These are phyloP conservation scores for Tolypocladium paradoxum DNA, from an alignment of 2,329 filamentous ascomycete genomes.

Conservation along the genomic window DNA sequence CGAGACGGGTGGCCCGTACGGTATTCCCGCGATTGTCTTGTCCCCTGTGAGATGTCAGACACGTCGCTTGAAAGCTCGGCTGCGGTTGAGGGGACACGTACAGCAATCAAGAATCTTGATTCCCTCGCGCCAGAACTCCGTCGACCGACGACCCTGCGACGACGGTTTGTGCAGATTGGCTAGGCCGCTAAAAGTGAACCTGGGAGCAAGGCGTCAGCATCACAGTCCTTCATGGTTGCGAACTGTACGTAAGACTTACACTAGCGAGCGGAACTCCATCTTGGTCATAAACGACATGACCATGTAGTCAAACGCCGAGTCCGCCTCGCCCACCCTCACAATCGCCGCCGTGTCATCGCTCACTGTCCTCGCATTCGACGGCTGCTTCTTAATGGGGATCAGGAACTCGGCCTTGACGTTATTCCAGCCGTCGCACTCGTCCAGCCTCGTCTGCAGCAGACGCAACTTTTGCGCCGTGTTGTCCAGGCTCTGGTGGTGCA, in stretches of 20 bases:
- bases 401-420: conserved; percentile 36
- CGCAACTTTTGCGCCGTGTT: conserved; percentile 49
- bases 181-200: conserved; percentile 45
- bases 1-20: conserved; percentile 34
- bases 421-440: conserved; percentile 42
- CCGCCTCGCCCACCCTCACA: conserved; percentile 34
- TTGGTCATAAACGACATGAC: conserved; percentile 52
- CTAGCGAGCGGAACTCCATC: conserved; percentile 43
- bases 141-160: conserved; percentile 20
- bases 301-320: conserved; percentile 40
- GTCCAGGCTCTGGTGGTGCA: conserved; percentile 51
- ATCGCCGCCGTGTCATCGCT: conserved; percentile 47
- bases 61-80: neutral
- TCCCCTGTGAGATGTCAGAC: conserved; percentile 18
- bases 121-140: conserved; percentile 31
- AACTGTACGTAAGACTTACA: conserved; percentile 29
- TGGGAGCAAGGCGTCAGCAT: conserved; percentile 15
- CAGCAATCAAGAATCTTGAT: conserved; percentile 37
- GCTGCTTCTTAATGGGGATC: conserved; percentile 44
- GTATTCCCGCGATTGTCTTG: conserved; percentile 20
- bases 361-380: conserved; percentile 36
- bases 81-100: conserved; percentile 12
- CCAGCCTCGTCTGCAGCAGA: conserved; percentile 50
- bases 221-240: neutral
- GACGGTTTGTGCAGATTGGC: conserved; percentile 29